Evolutionary conservation across 257 asterid genomes (phyloP).

Genomic region (Parsonsia alboflavescens): DNA sequence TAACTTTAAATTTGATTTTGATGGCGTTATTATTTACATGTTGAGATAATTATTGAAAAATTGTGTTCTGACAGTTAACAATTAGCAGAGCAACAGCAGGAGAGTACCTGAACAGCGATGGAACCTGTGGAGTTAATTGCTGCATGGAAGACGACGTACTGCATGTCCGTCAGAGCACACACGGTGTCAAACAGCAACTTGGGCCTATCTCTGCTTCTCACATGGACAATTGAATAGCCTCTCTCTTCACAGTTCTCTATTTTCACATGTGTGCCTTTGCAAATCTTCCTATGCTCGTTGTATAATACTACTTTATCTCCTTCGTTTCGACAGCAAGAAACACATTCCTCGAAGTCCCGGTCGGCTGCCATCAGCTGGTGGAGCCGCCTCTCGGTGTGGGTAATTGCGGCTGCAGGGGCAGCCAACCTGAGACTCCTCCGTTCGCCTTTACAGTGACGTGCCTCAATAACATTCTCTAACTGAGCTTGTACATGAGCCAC

Average conservation of each 20-base stretch:
- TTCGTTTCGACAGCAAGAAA: slow-evolving; percentile 42
- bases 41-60: too few relatives aligned
- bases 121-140: slow-evolving; percentile 65
- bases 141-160: slow-evolving; percentile 69
- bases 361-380: slow-evolving; percentile 88
- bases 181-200: slow-evolving; percentile 75
- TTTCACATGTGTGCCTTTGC: slow-evolving; percentile 53
- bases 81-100: neutral
- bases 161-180: slow-evolving; percentile 67
- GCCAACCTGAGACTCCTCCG: slow-evolving; percentile 54
- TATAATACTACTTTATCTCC: neutral
- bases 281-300: slow-evolving; percentile 24
- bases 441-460: slow-evolving; percentile 62
- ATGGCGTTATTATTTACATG: too few relatives aligned
- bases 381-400: slow-evolving; percentile 92
- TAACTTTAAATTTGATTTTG: too few relatives aligned
- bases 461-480: slow-evolving; percentile 67
- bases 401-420: slow-evolving; percentile 35
- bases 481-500: slow-evolving; percentile 68
- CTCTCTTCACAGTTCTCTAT: slow-evolving; percentile 48
- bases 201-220: slow-evolving; percentile 66
- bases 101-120: slow-evolving; percentile 64
- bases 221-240: slow-evolving; percentile 55
- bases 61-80: too few relatives aligned
- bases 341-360: slow-evolving; percentile 57